These are phyloP conservation scores for Candida sanyiensis DNA, from an alignment of 805 yeast species.

Conservation along the genomic window DNA sequence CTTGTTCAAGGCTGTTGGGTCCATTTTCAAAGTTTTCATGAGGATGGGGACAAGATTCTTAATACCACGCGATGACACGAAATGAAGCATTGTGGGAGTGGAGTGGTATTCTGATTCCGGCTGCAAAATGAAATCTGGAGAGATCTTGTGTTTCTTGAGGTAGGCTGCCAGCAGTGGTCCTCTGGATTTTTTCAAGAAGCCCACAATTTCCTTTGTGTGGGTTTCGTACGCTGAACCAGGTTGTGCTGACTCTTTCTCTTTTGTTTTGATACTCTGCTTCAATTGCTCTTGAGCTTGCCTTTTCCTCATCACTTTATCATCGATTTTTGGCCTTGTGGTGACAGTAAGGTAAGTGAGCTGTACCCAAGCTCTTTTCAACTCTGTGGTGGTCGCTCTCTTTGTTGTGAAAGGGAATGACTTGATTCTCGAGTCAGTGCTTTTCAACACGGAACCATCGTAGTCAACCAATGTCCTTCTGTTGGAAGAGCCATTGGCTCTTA, in stretches of 20 bases:
- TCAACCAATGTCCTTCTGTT: constrained; percentile 63
- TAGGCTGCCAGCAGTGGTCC: constrained; percentile 68
- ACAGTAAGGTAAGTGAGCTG: constrained; percentile 58
- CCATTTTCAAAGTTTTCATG: constrained; percentile 58
- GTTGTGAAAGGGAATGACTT: constrained; percentile 84
- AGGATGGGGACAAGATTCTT: constrained; percentile 60
- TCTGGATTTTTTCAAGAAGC: constrained; percentile 62
- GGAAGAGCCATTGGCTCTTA: constrained; percentile 73
- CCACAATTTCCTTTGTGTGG: constrained; percentile 53
- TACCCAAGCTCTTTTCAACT: constrained; percentile 79
- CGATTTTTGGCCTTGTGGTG: constrained; percentile 46
- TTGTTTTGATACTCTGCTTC: constrained; percentile 25
- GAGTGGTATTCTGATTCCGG: constrained; percentile 49
- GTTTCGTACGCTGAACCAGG: constrained; percentile 37
- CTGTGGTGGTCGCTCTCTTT: constrained; percentile 75
- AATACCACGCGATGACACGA: constrained; percentile 62
- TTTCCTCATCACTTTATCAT: constrained; percentile 26
- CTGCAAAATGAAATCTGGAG: constrained; percentile 45
- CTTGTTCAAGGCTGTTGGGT: constrained; percentile 53
- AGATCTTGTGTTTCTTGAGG: constrained; percentile 50
- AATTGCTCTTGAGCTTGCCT: constrained; percentile 28
- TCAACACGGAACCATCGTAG: constrained; percentile 51
- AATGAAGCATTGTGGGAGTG: constrained; percentile 75
- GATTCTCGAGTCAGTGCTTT: constrained; percentile 54
- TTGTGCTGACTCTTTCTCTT: constrained; percentile 17